Percentiles rank a stretch among this genome's conserved stretches.
phyloP scores from a whole-genome alignment of 2,329 filamentous ascomycete genomes.

The Stagonosporopsis cucurbitacearum region DNA sequence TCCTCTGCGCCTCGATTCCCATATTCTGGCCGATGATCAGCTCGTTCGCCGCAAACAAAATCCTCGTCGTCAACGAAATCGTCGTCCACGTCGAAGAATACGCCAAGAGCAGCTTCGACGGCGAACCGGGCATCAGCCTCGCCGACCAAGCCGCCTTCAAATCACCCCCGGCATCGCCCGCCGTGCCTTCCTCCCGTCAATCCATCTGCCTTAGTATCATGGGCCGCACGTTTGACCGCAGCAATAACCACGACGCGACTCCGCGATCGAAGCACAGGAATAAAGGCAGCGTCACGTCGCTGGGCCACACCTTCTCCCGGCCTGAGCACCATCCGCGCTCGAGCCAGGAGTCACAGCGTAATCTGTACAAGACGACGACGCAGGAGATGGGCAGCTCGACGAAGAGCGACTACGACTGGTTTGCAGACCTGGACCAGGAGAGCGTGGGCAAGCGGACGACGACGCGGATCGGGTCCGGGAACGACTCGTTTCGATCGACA shows the following conservation, averaged over 20 bases:
- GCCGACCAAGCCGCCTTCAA: conserved; percentile 22
- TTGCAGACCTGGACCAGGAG: conserved; percentile 24
- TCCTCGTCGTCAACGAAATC: conserved; percentile 50
- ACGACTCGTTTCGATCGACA: not conserved
- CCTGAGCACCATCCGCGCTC: conserved; percentile 7
- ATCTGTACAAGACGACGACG: conserved; percentile 23
- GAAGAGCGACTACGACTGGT: conserved; percentile 28
- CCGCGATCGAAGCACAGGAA: conserved; percentile 22
- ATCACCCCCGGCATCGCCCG: not conserved
- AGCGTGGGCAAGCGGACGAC: conserved; percentile 22
- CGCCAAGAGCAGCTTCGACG: conserved; percentile 24
- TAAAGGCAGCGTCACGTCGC: conserved; percentile 7
- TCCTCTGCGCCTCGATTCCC: conserved; percentile 46
- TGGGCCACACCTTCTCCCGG: not conserved
- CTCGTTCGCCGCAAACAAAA: conserved; percentile 41
- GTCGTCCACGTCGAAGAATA: conserved; percentile 41
- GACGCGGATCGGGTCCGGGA: conserved; percentile 14
- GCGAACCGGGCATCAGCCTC: conserved; percentile 26
- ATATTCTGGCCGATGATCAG: conserved; percentile 49
- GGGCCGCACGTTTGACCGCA: conserved; percentile 14
- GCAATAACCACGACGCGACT: conserved; percentile 1
- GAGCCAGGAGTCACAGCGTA: conserved; percentile 37
- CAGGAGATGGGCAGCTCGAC: not conserved
- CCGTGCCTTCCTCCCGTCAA: conserved; percentile 5
- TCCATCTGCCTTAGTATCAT: conserved; percentile 21